These are phyloP conservation scores for Crithidia thermophila DNA, from an alignment of 208 protist genomes.

Conservation along the genomic window DNA sequence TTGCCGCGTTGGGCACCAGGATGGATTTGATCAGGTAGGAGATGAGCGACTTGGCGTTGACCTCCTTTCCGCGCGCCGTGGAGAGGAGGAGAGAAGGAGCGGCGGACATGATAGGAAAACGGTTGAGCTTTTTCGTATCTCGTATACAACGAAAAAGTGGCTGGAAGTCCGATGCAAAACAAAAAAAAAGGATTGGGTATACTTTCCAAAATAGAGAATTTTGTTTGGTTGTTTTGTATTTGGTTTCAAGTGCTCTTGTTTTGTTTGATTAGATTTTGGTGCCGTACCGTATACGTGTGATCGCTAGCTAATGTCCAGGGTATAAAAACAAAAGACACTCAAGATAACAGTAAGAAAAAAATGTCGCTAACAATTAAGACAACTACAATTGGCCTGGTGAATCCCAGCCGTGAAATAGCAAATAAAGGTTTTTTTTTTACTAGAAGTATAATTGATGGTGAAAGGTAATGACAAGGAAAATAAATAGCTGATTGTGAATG, in stretches of 20 bases:
- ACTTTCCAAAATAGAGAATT: background rate
- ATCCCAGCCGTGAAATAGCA: too few relatives aligned
- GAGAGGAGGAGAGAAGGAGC: slow-evolving; percentile 25
- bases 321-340: background rate
- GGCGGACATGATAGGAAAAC: background rate
- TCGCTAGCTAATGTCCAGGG: background rate
- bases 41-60: slow-evolving; percentile 31
- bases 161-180: background rate
- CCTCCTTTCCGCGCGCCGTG: slow-evolving; percentile 29
- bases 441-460: too few relatives aligned
- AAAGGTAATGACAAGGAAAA: too few relatives aligned
- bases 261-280: background rate
- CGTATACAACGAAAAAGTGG: too few relatives aligned
- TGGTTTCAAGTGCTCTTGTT: slow-evolving; percentile 2
- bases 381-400: too few relatives aligned
- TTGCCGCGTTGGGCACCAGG: slow-evolving; percentile 6
- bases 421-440: too few relatives aligned
- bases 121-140: slow-evolving; percentile 3
- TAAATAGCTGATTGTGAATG: background rate
- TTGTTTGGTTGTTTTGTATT: background rate
- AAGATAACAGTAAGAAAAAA: too few relatives aligned
- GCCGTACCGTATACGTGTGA: background rate
- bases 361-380: background rate
- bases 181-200: background rate
- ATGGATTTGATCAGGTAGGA: slow-evolving; percentile 29